A percentile compares a stretch with the other conserved stretches of the same genome.
Evolutionary conservation across 1,139 yeast species (phyloP).

Genomic region (Kluyveromyces marxianus): DNA sequence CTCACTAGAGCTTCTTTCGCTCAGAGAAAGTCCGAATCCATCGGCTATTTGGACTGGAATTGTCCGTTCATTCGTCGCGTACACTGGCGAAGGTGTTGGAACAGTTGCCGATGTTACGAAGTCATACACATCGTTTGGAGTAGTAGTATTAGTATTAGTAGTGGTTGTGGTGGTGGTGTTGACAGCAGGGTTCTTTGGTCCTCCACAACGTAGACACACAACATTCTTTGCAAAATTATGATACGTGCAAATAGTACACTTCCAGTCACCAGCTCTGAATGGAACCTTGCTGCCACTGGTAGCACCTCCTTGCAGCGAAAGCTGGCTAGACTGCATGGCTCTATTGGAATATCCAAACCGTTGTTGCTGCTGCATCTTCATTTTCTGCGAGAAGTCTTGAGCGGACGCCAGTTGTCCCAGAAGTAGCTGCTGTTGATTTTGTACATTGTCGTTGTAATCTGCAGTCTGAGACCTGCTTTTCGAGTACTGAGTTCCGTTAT

Average conservation of each 20-base stretch:
- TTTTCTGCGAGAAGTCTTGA: not conserved
- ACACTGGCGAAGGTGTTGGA: not conserved
- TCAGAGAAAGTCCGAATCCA: constrained; percentile 12
- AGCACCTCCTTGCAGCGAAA: constrained; percentile 4
- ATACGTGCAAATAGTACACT: constrained; percentile 73
- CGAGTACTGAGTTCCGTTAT: not conserved
- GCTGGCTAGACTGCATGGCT: not conserved
- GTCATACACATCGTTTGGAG: not conserved
- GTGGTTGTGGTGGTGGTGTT: not conserved
- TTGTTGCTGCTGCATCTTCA: constrained; percentile 5
- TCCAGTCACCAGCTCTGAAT: constrained; percentile 97
- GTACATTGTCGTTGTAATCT: not conserved
- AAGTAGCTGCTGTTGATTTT: constrained; percentile 9
- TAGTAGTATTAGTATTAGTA: not conserved
- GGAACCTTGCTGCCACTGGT: constrained; percentile 44
- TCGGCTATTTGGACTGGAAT: not conserved
- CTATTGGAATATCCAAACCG: not conserved
- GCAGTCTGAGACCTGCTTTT: not conserved
- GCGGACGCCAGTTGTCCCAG: not conserved
- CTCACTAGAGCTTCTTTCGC: constrained; percentile 15
- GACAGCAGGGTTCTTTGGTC: constrained; percentile 40
- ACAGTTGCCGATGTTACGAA: not conserved
- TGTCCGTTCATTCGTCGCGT: not conserved
- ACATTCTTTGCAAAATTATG: constrained; percentile 92
- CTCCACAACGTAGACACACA: constrained; percentile 82